Evolutionary conservation across 2,329 filamentous ascomycete species (phyloP).

Genomic region (Alternaria arborescens): DNA sequence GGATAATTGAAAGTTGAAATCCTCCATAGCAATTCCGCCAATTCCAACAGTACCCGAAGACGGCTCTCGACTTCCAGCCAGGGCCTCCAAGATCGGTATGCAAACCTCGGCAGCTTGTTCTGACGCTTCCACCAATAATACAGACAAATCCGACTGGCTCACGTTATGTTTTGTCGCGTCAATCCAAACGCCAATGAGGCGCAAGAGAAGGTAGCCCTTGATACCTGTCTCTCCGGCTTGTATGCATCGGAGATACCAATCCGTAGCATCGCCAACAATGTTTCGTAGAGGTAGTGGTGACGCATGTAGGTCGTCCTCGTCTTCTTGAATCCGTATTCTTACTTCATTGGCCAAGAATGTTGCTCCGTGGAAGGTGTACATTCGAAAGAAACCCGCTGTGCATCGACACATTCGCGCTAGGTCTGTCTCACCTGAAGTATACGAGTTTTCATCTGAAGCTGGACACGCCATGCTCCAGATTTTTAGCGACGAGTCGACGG

Average conservation of each 20-base stretch:
- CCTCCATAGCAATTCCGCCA: not conserved
- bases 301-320: constrained; percentile 30
- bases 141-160: constrained; percentile 20
- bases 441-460: not conserved
- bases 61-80: constrained; percentile 16
- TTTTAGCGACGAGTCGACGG: constrained; percentile 38
- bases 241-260: constrained; percentile 30
- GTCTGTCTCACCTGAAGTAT: constrained; percentile 11
- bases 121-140: constrained; percentile 22
- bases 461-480: constrained; percentile 34
- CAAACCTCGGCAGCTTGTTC: constrained; percentile 28
- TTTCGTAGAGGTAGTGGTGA: constrained; percentile 27
- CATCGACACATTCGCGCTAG: constrained; percentile 33
- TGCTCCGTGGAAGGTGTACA: constrained; percentile 32
- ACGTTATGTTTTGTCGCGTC: constrained; percentile 27
- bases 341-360: constrained; percentile 35
- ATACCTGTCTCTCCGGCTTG: constrained; percentile 43
- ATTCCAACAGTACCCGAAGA: not conserved
- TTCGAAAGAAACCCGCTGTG: constrained; percentile 37
- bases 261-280: constrained; percentile 31
- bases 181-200: constrained; percentile 31
- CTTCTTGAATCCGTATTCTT: constrained; percentile 34
- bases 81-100: constrained; percentile 30
- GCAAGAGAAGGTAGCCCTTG: constrained; percentile 39
- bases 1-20: constrained; percentile 18